Percentiles rank a stretch among this genome's conserved stretches.
Evolutionary conservation across 345 rosid genomes (phyloP).

Genomic region (Schrenkiella parvula): DNA sequence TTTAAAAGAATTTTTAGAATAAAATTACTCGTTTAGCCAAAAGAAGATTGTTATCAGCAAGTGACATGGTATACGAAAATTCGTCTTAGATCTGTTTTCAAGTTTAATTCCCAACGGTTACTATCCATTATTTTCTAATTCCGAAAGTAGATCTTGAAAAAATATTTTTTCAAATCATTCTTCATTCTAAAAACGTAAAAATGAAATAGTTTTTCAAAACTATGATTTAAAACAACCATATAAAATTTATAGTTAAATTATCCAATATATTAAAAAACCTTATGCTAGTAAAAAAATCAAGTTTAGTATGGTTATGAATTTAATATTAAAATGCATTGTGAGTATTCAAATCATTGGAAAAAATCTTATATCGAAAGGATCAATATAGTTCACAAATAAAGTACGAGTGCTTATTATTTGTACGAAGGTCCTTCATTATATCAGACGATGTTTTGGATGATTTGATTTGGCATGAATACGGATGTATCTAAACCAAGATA

Average conservation of each 20-base stretch:
- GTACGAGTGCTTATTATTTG: background rate
- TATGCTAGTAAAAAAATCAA: background rate
- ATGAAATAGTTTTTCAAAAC: background rate
- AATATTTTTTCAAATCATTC: too few relatives aligned
- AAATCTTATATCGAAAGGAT: background rate
- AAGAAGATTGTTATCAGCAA: too few relatives aligned
- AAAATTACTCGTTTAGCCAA: too few relatives aligned
- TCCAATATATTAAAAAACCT: background rate
- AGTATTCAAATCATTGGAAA: background rate
- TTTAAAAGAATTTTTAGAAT: too few relatives aligned
- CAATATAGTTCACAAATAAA: background rate
- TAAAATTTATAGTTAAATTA: background rate
- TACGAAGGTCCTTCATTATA: constrained; percentile 13
- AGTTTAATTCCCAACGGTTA: too few relatives aligned
- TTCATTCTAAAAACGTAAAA: background rate
- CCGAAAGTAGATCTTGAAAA: too few relatives aligned
- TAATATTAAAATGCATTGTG: background rate
- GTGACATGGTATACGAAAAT: too few relatives aligned
- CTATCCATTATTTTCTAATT: too few relatives aligned
- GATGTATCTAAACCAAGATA: constrained; percentile 7
- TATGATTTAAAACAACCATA: background rate
- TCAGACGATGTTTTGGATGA: background rate
- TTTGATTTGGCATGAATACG: constrained; percentile 4
- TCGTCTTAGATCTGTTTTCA: too few relatives aligned
- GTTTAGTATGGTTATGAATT: background rate